These are phyloP conservation scores for Cystobasidium tubakii DNA, from an alignment of 768 basidiomycete genomes.

Conservation along the genomic window DNA sequence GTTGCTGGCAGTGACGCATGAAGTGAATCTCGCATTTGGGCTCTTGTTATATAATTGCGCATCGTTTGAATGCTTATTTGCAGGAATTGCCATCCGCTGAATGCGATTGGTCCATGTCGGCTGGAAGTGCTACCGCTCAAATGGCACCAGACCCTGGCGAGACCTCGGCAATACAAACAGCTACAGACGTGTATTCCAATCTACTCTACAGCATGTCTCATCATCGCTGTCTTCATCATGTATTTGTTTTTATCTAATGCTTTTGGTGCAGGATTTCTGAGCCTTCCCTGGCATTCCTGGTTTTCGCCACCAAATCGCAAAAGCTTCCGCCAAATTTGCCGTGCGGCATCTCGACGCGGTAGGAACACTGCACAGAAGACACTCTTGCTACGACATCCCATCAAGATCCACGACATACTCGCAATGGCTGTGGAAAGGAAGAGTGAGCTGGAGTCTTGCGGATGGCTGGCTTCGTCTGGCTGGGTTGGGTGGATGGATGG, in stretches of 20 bases:
- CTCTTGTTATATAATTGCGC: too few species aligned
- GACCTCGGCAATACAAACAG: too few species aligned
- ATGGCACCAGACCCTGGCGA: too few species aligned
- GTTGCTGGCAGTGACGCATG: too few species aligned
- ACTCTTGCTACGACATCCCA: not conserved
- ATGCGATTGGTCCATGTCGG: too few species aligned
- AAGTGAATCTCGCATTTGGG: too few species aligned
- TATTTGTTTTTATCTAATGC: not conserved
- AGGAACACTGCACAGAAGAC: not conserved
- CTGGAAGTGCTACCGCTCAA: too few species aligned
- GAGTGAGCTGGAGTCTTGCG: not conserved
- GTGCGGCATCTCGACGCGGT: too few species aligned
- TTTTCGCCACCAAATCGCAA: not conserved
- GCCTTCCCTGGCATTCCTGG: not conserved
- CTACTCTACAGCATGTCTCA: not conserved
- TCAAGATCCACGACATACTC: not conserved
- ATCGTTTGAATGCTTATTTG: too few species aligned
- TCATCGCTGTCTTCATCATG: not conserved
- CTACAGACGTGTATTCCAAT: too few species aligned
- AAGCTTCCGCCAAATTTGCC: not conserved
- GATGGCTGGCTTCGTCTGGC: not conserved
- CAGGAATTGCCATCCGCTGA: too few species aligned
- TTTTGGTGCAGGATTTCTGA: not conserved
- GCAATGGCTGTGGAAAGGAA: slow-evolving; percentile 4
- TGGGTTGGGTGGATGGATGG: not conserved